phyloP scores from a whole-genome alignment of 768 basidiomycete genomes.

The Lentinula boryana region DNA sequence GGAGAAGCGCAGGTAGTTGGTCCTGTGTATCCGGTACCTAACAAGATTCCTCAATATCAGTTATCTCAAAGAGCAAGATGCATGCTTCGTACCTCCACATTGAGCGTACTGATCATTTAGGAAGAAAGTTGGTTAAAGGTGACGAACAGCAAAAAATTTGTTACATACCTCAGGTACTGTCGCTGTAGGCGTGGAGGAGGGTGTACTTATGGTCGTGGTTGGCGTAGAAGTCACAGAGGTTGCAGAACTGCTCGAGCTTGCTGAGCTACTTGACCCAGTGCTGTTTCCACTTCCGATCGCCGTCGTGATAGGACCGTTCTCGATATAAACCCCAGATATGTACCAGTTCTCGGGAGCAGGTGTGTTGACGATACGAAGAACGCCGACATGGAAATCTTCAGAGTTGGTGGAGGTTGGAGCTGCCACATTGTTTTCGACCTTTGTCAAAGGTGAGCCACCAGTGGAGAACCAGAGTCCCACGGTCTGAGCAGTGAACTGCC shows the following conservation, averaged over 20 bases:
- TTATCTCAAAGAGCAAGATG: neutral
- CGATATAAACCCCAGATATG: constrained; percentile 56
- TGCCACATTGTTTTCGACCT: constrained; percentile 41
- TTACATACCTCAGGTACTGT: constrained; percentile 17
- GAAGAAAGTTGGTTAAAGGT: neutral
- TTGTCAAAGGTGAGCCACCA: constrained; percentile 37
- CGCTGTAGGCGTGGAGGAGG: constrained; percentile 22
- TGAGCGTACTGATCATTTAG: constrained; percentile 36
- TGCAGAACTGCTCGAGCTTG: constrained; percentile 6
- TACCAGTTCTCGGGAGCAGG: constrained; percentile 50
- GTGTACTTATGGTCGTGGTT: constrained; percentile 16
- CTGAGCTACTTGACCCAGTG: constrained; percentile 13
- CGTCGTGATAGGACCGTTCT: constrained; percentile 51
- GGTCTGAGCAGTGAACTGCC: constrained; percentile 43
- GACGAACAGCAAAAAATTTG: constrained; percentile 24
- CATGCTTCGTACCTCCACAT: constrained; percentile 35
- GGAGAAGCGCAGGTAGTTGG: constrained; percentile 38
- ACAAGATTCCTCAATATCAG: neutral
- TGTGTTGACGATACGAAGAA: constrained; percentile 47
- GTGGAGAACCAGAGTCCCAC: constrained; percentile 57
- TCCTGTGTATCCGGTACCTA: constrained; percentile 40
- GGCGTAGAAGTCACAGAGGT: constrained; percentile 14
- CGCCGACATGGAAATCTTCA: constrained; percentile 56
- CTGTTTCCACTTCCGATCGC: constrained; percentile 32
- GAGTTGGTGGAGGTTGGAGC: constrained; percentile 54